These are phyloP conservation scores for Talaromyces marneffei DNA, from an alignment of 2,329 filamentous ascomycete species.

Conservation along the genomic window DNA sequence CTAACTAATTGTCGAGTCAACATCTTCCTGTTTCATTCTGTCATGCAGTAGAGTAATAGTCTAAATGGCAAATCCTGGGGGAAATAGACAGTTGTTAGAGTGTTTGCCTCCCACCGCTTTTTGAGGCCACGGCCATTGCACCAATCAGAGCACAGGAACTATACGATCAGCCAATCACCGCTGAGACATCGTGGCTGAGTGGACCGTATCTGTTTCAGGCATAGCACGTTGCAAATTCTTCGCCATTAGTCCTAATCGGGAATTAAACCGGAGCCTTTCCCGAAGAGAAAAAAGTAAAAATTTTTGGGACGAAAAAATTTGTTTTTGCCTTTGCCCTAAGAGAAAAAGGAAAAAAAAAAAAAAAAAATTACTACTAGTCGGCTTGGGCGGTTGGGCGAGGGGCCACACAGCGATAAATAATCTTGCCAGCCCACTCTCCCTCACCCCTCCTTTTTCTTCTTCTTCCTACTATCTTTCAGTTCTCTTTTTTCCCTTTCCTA, in stretches of 20 bases:
- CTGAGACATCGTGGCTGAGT: not conserved
- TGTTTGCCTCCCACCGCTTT: slow-evolving; percentile 8
- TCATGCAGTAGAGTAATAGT: not conserved
- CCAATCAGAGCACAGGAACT: not conserved
- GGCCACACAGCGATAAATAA: slow-evolving; percentile 38
- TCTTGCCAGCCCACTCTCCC: slow-evolving; percentile 16
- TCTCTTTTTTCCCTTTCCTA: slow-evolving; percentile 6
- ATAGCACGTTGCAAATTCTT: slow-evolving; percentile 15
- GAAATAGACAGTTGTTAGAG: not conserved
- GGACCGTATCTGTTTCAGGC: slow-evolving; percentile 2
- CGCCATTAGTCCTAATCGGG: slow-evolving; percentile 18
- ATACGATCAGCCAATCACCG: slow-evolving; percentile 1
- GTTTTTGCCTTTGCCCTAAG: slow-evolving; percentile 1
- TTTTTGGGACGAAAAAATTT: slow-evolving; percentile 6
- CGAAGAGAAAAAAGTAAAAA: slow-evolving; percentile 10
- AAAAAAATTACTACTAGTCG: slow-evolving; percentile 17
- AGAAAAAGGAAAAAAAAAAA: slow-evolving; percentile 16
- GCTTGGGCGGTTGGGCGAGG: slow-evolving; percentile 6
- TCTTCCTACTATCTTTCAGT: slow-evolving; percentile 18
- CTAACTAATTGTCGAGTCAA: not conserved
- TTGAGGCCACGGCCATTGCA: not conserved
- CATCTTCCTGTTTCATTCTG: not conserved
- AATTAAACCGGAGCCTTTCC: slow-evolving; percentile 20
- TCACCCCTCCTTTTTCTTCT: slow-evolving; percentile 16
- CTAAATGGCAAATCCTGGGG: not conserved